Evolutionary conservation across 192 early-diverging fungal species (phyloP).

Genomic region (Backusella circina): DNA sequence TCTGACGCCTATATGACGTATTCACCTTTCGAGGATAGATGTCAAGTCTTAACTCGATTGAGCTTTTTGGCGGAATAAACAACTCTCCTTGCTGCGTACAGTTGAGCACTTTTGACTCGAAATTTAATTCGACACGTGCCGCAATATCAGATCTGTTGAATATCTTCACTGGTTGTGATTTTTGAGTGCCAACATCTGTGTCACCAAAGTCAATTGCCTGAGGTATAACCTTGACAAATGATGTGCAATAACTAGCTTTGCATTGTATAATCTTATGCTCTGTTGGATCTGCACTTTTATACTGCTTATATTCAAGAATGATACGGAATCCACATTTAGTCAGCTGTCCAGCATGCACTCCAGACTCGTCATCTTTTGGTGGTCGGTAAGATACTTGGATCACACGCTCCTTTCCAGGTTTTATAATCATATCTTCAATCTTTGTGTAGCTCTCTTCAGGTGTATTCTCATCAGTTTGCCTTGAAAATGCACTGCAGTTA

Average conservation of each 20-base stretch:
- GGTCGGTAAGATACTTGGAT: conserved; percentile 80
- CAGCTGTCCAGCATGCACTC: conserved; percentile 70
- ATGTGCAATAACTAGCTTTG: conserved; percentile 86
- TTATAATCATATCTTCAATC: conserved; percentile 84
- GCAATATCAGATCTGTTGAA: conserved; percentile 82
- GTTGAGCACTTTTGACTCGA: conserved; percentile 90
- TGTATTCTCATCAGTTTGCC: not conserved
- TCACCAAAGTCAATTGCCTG: conserved; percentile 88
- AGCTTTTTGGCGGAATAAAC: conserved; percentile 71
- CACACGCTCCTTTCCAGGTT: conserved; percentile 76
- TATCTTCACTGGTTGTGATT: conserved; percentile 77
- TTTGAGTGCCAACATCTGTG: conserved; percentile 91
- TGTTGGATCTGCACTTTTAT: conserved; percentile 33
- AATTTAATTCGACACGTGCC: conserved; percentile 70
- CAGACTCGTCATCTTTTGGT: conserved; percentile 49
- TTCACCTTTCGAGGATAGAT: conserved; percentile 97
- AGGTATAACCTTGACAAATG: conserved; percentile 83
- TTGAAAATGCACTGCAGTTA: not conserved
- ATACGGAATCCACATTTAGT: conserved; percentile 66
- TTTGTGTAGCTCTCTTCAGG: conserved; percentile 37
- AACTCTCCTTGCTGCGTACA: conserved; percentile 61
- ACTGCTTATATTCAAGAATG: conserved; percentile 55
- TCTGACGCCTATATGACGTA: conserved; percentile 91
- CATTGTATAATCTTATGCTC: conserved; percentile 84
- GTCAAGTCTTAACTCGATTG: conserved; percentile 80